Conservation (phyloP, 495 filamentous ascomycete species). For the Tetracladium setigerum region DNA sequence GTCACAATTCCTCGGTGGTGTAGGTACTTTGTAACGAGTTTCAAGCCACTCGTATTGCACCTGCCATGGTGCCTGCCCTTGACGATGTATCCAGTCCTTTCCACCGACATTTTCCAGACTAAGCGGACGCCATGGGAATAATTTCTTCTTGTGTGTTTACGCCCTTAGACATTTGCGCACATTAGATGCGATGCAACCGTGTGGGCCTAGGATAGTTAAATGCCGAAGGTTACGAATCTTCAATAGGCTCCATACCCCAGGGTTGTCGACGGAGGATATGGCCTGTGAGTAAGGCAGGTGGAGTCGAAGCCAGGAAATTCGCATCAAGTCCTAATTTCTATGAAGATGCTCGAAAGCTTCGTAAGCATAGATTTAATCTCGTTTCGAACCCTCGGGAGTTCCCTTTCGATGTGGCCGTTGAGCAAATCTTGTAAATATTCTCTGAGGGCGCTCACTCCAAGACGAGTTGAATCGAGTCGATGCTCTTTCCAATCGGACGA, state of each 20-base stretch:
- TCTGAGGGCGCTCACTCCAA: too few relatives aligned
- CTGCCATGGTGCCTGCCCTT: constrained; percentile 2
- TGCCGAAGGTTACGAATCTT: constrained; percentile 7
- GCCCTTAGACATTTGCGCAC: constrained; percentile 4
- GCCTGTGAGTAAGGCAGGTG: constrained; percentile 4
- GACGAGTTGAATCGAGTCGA: too few relatives aligned
- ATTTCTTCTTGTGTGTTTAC: constrained; percentile 5
- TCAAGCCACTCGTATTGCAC: constrained; percentile 13
- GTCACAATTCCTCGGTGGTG: constrained; percentile 14
- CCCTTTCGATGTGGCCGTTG: too few relatives aligned
- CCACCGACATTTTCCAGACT: constrained; percentile 3
- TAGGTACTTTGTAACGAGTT: constrained; percentile 15
- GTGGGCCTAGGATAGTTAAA: constrained; percentile 3
- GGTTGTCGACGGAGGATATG: constrained; percentile 12
- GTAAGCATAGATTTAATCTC: constrained; percentile 14
- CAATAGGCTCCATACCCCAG: constrained; percentile 11
- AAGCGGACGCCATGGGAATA: constrained; percentile 11
- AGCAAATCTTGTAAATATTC: too few relatives aligned
- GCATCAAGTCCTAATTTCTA: constrained; percentile 9
- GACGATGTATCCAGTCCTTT: constrained; percentile 3
- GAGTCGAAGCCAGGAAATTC: constrained; percentile 9
- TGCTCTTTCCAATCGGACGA: too few relatives aligned
- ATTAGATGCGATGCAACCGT: constrained; percentile 3
- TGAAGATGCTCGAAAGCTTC: constrained; percentile 15
- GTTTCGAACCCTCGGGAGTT: too few relatives aligned